Conservation (phyloP, 257 asterid genomes). For the Marsdenia floribunda region DNA sequence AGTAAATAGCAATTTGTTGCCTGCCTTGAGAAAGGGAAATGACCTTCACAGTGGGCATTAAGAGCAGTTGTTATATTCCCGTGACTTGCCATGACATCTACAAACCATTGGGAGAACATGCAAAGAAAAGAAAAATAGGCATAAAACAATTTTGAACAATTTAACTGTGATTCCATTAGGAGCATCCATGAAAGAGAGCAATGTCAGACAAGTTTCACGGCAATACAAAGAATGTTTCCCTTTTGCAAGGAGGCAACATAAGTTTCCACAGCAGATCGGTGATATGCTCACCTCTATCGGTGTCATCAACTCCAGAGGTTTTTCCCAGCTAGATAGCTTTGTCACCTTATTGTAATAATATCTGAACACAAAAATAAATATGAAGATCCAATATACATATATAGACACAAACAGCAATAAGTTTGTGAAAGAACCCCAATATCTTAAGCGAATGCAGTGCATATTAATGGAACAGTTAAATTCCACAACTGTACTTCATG, state of each 20-base stretch:
- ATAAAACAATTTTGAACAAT: conserved; percentile 38
- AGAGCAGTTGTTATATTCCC: conserved; percentile 80
- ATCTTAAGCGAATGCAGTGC: neutral
- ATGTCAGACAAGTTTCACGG: conserved; percentile 23
- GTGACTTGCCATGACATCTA: conserved; percentile 83
- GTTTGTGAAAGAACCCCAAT: neutral
- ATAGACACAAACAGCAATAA: conserved; percentile 4
- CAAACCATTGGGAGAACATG: conserved; percentile 86
- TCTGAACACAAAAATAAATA: conserved; percentile 32
- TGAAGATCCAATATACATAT: neutral
- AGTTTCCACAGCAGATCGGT: conserved; percentile 20
- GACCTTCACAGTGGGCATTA: conserved; percentile 79
- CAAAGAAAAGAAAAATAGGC: conserved; percentile 69
- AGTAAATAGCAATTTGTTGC: conserved; percentile 63
- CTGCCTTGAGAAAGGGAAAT: conserved; percentile 85
- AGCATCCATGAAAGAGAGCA: conserved; percentile 35
- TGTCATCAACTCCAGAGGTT: conserved; percentile 93
- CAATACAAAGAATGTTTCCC: conserved; percentile 31
- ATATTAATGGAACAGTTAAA: neutral
- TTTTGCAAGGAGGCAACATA: conserved; percentile 14
- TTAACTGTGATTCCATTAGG: conserved; percentile 37
- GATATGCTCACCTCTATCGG: conserved; percentile 76
- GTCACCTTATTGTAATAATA: conserved; percentile 85
- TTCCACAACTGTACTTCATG: neutral
- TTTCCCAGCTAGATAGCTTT: conserved; percentile 97